phyloP scores from a whole-genome alignment of 306 rosid species.

The Vigna unguiculata region DNA sequence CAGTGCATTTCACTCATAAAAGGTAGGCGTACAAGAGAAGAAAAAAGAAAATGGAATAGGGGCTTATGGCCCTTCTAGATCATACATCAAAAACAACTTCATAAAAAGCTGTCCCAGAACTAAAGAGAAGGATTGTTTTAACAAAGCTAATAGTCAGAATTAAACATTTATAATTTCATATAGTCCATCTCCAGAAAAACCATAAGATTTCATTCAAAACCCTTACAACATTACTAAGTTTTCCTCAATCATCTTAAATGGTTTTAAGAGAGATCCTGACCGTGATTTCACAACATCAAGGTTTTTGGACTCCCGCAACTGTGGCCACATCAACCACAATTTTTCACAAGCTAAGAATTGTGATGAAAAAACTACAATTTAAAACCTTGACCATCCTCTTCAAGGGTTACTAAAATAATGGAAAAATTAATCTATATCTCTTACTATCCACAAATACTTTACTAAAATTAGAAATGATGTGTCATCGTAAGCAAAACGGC shows the following conservation, averaged over 20 bases:
- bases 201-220: constrained; percentile 1
- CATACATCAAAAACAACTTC: no score
- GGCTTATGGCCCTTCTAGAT: no score
- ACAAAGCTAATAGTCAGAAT: constrained; percentile 11
- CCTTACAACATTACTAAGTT: not conserved
- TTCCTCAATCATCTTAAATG: not conserved
- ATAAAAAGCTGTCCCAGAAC: no score
- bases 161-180: not conserved
- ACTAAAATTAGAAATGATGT: not conserved
- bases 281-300: not conserved
- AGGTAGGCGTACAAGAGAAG: no score
- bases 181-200: constrained; percentile 1
- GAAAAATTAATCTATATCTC: not conserved
- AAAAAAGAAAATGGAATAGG: no score
- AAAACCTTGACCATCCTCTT: not conserved
- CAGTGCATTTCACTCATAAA: no score
- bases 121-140: no score
- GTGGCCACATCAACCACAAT: not conserved
- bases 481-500: not conserved
- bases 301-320: not conserved
- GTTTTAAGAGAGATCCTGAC: not conserved
- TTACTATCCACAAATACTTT: not conserved
- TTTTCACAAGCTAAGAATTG: not conserved
- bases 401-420: not conserved
- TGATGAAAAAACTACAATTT: not conserved